These are phyloP conservation scores for Dioscorea alata DNA, from an alignment of 106 monocot species.

Conservation along the genomic window DNA sequence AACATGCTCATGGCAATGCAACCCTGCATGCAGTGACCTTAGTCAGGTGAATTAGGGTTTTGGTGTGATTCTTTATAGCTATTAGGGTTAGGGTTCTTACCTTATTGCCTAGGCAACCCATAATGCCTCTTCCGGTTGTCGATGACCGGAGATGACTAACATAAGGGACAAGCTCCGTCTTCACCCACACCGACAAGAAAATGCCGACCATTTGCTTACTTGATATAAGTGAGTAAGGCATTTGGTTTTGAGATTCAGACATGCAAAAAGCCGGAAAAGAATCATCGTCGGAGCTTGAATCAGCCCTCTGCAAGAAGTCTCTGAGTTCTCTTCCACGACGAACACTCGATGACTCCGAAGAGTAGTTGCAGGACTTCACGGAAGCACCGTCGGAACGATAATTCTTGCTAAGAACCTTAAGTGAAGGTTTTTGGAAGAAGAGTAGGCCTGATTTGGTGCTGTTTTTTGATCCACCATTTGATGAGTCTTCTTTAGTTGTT, in stretches of 20 bases:
- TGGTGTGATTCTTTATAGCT: too few species aligned
- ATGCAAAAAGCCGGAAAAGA: neutral
- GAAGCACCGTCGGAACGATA: slow-evolving; percentile 34
- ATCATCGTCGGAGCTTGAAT: slow-evolving; percentile 45
- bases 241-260: neutral
- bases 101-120: slow-evolving; percentile 94
- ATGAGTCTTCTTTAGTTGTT: neutral
- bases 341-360: slow-evolving; percentile 12
- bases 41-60: too few species aligned
- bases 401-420: slow-evolving; percentile 63
- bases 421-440: slow-evolving; percentile 69
- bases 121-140: slow-evolving; percentile 82
- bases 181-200: slow-evolving; percentile 90
- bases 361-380: slow-evolving; percentile 73
- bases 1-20: slow-evolving; percentile 97
- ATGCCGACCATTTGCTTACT: slow-evolving; percentile 99
- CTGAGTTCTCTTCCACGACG: slow-evolving; percentile 39
- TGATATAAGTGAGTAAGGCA: slow-evolving; percentile 58
- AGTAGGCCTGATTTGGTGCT: slow-evolving; percentile 23
- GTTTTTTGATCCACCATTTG: slow-evolving; percentile 8
- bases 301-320: slow-evolving; percentile 42
- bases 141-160: slow-evolving; percentile 74
- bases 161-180: slow-evolving; percentile 64
- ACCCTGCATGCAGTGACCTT: slow-evolving; percentile 38
- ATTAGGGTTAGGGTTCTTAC: slow-evolving; percentile 15